phyloP scores from a whole-genome alignment of 345 rosid species.

The Eucalyptus marginata region DNA sequence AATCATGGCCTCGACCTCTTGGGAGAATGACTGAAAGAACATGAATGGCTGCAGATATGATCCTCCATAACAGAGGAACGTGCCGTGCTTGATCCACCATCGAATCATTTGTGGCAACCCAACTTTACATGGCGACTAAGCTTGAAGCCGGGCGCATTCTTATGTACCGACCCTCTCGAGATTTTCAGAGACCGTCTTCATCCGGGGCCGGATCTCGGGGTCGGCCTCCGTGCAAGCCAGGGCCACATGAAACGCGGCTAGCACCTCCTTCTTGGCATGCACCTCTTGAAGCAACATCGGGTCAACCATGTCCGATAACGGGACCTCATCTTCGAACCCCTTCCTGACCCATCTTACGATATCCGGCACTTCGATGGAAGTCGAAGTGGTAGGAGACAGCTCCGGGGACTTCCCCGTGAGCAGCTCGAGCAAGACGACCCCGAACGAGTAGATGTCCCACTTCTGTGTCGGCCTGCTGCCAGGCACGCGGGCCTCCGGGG shows the following conservation, averaged over 20 bases:
- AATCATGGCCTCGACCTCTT: background rate
- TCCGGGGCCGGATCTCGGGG: conserved; percentile 82
- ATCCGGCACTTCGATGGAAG: conserved; percentile 63
- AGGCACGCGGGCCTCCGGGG: conserved; percentile 77
- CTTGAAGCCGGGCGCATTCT: background rate
- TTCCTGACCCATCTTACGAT: conserved; percentile 86
- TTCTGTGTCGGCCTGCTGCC: conserved; percentile 59
- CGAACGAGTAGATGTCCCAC: conserved; percentile 87
- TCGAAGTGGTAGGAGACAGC: conserved; percentile 55
- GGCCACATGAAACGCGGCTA: conserved; percentile 81
- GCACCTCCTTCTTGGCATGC: conserved; percentile 83
- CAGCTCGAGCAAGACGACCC: conserved; percentile 72
- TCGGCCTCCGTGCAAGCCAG: conserved; percentile 81
- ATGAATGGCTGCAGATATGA: background rate
- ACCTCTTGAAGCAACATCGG: conserved; percentile 80
- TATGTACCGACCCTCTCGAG: conserved; percentile 60
- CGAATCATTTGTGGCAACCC: background rate
- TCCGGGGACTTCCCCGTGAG: conserved; percentile 92
- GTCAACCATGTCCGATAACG: conserved; percentile 88
- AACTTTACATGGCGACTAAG: background rate
- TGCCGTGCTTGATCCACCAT: background rate
- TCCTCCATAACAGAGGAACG: background rate
- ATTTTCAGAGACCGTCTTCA: conserved; percentile 85
- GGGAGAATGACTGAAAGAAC: background rate
- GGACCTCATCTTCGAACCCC: conserved; percentile 82